Conservation (phyloP, 495 filamentous ascomycete genomes). For the Penicillium lividum region DNA sequence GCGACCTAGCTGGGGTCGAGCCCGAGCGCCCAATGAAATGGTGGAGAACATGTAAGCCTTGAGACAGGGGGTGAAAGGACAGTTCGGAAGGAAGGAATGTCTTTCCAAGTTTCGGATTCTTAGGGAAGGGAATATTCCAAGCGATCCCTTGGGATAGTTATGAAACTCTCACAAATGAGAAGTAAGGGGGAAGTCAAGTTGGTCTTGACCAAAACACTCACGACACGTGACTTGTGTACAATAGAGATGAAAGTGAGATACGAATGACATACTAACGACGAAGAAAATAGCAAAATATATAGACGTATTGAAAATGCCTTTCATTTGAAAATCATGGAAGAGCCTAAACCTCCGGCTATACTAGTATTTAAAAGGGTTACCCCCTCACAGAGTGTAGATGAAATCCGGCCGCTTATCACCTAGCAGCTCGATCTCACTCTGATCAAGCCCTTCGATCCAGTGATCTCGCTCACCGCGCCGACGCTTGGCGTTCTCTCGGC, state of each 20-base stretch:
- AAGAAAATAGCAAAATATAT: not conserved
- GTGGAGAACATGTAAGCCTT: conserved; percentile 1
- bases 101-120: not conserved
- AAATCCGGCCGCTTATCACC: conserved; percentile 81
- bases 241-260: not conserved
- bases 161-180: not conserved
- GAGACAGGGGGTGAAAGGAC: not conserved
- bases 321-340: not conserved
- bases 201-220: not conserved
- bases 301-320: not conserved
- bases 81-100: not conserved
- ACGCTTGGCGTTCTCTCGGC: conserved; percentile 40
- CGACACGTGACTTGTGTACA: not conserved
- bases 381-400: conserved; percentile 63
- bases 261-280: too few relatives aligned
- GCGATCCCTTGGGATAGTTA: not conserved
- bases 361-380: too few relatives aligned
- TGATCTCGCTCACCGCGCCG: conserved; percentile 66
- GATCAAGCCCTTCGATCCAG: conserved; percentile 50
- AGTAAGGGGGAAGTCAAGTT: not conserved
- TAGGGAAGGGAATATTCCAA: not conserved
- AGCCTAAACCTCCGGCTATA: not conserved
- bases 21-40: conserved; percentile 1
- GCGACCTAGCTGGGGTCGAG: conserved; percentile 19
- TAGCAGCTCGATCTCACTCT: conserved; percentile 33